Evolutionary conservation across 2,329 filamentous ascomycete species (phyloP), one percentile per base, ranked within the genome.

Genomic region (Curvularia sp.): DNA sequence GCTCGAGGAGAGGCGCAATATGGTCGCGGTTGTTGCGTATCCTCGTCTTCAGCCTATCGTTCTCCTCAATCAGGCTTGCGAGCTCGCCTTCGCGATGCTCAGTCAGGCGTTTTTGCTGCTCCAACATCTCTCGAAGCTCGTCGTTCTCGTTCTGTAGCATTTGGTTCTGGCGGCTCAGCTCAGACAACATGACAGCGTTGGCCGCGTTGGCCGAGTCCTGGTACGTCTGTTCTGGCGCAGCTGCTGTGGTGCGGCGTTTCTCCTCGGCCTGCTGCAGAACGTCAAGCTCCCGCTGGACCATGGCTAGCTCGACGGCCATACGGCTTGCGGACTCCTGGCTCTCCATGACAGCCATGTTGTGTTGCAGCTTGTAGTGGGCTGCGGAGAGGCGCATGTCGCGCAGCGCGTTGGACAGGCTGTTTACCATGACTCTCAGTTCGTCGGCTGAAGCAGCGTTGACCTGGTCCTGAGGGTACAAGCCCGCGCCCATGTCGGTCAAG

Each of bases 11-110:
- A 3, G 74, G 74, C 57, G 91, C 90, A 68, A 96, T 88, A 71
- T 96, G 93, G 72, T 96, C 91, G 61, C 94, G 84, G 72, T 97
- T 97, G 74, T 96, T 92, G 41, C 90, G 87, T 63, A 98, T 96
- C 19, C 94, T 89, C 61, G 88, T 91, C 57, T 93, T 86, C 49
- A 97, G 82, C 74, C 91, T 84, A 38, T 87, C 83, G 54, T 92
- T 90, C 71, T 95, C 90, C 69, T 96, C 92, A 2, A 81, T 77
- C n/a, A 96, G 79, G 51, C 82, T 81, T 6, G 86, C 82, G 18
- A 90, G 86, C 69, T 92, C 88, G 62, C 91, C 89, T 59, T 92
- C 89, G 67, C 93, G 89, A 63, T 90, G 86, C 69, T 91, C 87
- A 52, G 96, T 91, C 23, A 93, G 78, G 69, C 87, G 90, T 77